These are phyloP conservation scores for Epichloe gansuensis DNA, from an alignment of 2,329 filamentous ascomycete genomes.

Conservation along the genomic window DNA sequence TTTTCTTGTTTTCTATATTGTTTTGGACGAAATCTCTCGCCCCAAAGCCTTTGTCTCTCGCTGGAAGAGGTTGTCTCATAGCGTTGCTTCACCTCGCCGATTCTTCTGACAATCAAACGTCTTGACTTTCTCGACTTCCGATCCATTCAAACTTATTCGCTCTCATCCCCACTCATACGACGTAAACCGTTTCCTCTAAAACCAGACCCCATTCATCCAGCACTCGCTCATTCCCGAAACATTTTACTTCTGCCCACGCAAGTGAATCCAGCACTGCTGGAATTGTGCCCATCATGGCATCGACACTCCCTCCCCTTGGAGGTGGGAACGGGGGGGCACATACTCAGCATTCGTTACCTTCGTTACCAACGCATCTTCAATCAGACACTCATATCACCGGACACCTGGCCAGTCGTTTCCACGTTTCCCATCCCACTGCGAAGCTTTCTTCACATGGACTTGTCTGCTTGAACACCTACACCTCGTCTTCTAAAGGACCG, in stretches of 20 bases:
- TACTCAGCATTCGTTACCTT: constrained; percentile 75
- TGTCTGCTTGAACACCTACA: constrained; percentile 89
- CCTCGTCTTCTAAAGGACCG: constrained; percentile 71
- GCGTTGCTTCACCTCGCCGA: background rate
- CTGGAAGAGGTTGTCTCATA: background rate
- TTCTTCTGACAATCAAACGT: background rate
- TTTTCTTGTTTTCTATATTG: background rate
- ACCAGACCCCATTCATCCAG: background rate
- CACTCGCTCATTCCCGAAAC: background rate
- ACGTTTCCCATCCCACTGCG: constrained; percentile 79
- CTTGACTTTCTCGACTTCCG: background rate
- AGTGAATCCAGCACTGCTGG: background rate
- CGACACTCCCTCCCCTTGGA: constrained; percentile 39
- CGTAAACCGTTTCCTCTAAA: background rate
- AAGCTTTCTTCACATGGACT: constrained; percentile 82
- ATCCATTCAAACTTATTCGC: background rate
- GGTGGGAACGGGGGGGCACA: constrained; percentile 47
- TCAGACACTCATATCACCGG: constrained; percentile 68
- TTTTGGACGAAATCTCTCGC: background rate
- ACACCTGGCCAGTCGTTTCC: constrained; percentile 79
- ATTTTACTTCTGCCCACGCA: background rate
- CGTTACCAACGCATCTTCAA: constrained; percentile 72
- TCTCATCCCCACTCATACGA: background rate
- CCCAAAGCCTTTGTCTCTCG: background rate
- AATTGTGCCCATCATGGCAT: constrained; percentile 40